Conservation (phyloP, 1,139 yeast genomes). For the Debaryomyces psychrophilus region DNA sequence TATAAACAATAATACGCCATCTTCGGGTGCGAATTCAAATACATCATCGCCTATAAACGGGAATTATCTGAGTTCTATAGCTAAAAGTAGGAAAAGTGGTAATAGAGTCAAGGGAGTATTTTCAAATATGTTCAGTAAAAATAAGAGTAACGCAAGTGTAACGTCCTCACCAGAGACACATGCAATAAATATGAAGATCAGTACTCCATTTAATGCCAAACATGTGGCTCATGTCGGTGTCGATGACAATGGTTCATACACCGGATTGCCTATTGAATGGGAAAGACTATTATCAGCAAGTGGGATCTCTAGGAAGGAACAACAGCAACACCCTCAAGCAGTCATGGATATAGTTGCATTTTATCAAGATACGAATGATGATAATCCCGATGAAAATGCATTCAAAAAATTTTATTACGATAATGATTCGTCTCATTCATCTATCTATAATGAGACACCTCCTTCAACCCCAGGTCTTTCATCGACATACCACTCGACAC, state of each 20-base stretch:
- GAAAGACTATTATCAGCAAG: slow-evolving; percentile 77
- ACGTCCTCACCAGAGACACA: slow-evolving; percentile 25
- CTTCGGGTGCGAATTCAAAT: slow-evolving; percentile 10
- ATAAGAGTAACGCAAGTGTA: slow-evolving; percentile 19
- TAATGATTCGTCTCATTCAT: slow-evolving; percentile 25
- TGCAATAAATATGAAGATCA: slow-evolving; percentile 61
- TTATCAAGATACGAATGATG: slow-evolving; percentile 69
- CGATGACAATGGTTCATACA: slow-evolving; percentile 84
- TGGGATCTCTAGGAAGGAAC: slow-evolving; percentile 85
- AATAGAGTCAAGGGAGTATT: slow-evolving; percentile 46
- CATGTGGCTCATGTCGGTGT: slow-evolving; percentile 94
- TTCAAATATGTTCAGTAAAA: slow-evolving; percentile 44
- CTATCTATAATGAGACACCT: slow-evolving; percentile 27
- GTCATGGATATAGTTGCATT: slow-evolving; percentile 91
- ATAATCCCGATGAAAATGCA: slow-evolving; percentile 67
- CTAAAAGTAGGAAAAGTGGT: slow-evolving; percentile 34
- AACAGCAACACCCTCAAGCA: slow-evolving; percentile 89
- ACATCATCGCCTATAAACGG: slow-evolving; percentile 20
- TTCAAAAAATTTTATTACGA: slow-evolving; percentile 69
- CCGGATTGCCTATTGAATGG: slow-evolving; percentile 94
- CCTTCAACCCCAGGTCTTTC: slow-evolving; percentile 32
- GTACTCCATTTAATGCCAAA: slow-evolving; percentile 87
- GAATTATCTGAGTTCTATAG: not conserved
- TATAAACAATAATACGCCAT: slow-evolving; percentile 13
- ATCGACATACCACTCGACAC: slow-evolving; percentile 20